These are phyloP conservation scores for Fraxinus dipetala DNA, from an alignment of 305 asterid species.

Conservation along the genomic window DNA sequence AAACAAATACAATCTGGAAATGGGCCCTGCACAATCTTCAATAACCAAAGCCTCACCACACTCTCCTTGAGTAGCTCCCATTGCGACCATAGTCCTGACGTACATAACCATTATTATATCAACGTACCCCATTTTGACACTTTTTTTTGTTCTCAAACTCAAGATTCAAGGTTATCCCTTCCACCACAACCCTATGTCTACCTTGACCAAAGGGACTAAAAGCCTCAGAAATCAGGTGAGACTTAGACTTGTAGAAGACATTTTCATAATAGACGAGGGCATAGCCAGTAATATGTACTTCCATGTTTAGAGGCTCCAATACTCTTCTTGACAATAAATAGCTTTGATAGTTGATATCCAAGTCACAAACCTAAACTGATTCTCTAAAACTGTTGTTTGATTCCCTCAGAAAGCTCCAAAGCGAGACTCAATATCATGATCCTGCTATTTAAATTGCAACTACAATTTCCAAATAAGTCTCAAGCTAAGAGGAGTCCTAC, in stretches of 20 bases:
- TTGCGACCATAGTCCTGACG: background rate
- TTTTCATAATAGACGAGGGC: background rate
- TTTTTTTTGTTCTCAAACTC: background rate
- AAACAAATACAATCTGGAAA: background rate
- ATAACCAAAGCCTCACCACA: background rate
- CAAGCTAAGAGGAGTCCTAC: background rate
- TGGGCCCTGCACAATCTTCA: background rate
- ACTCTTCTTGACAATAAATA: background rate
- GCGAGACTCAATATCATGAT: background rate
- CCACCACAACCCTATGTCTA: background rate
- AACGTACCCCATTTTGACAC: background rate
- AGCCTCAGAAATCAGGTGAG: background rate
- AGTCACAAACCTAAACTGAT: background rate
- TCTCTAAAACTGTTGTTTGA: background rate
- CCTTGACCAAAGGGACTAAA: background rate
- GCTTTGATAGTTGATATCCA: background rate
- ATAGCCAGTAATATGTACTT: background rate
- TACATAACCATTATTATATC: background rate
- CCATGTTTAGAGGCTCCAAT: background rate
- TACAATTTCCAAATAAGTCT: background rate
- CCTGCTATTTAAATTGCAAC: background rate
- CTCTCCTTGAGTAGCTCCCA: background rate
- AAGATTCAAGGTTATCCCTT: background rate
- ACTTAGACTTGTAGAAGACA: background rate
- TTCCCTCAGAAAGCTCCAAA: background rate